These are phyloP conservation scores for Mayamaea pseudoterrestris DNA, from an alignment of 108 stramenopile species.

Conservation along the genomic window DNA sequence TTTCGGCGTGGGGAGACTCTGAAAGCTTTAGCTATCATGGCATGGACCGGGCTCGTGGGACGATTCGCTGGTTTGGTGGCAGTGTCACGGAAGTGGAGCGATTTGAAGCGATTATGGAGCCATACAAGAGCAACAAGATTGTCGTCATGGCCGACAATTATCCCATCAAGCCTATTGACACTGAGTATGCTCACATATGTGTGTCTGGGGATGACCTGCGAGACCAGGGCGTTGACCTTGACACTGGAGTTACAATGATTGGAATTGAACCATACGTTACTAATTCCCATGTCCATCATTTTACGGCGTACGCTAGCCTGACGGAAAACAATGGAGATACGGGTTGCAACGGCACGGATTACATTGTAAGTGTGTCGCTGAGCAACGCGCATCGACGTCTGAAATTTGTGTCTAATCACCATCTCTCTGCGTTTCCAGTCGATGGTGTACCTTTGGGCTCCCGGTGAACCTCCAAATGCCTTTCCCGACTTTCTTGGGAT, in stretches of 20 bases:
- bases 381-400: constrained; percentile 1
- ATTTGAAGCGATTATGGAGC: constrained; percentile 15
- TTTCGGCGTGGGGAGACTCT: constrained; percentile 56
- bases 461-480: constrained; percentile 18
- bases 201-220: constrained; percentile 20
- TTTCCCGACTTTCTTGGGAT: constrained; percentile 33
- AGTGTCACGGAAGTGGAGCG: constrained; percentile 3
- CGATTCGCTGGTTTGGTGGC: constrained; percentile 27
- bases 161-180: constrained; percentile 20
- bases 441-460: constrained; percentile 46
- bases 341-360: background rate
- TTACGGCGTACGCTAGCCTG: constrained; percentile 1
- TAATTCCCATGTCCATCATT: constrained; percentile 1
- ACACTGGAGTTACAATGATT: background rate
- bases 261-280: background rate
- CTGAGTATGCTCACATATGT: constrained; percentile 31
- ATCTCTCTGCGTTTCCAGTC: no score
- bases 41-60: constrained; percentile 11
- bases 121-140: constrained; percentile 10
- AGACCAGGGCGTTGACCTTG: constrained; percentile 3
- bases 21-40: constrained; percentile 27
- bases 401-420: no score
- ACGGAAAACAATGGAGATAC: background rate
- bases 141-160: constrained; percentile 14
- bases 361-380: background rate